phyloP scores from a whole-genome alignment of 345 rosid genomes.

The Salix dunnii region DNA sequence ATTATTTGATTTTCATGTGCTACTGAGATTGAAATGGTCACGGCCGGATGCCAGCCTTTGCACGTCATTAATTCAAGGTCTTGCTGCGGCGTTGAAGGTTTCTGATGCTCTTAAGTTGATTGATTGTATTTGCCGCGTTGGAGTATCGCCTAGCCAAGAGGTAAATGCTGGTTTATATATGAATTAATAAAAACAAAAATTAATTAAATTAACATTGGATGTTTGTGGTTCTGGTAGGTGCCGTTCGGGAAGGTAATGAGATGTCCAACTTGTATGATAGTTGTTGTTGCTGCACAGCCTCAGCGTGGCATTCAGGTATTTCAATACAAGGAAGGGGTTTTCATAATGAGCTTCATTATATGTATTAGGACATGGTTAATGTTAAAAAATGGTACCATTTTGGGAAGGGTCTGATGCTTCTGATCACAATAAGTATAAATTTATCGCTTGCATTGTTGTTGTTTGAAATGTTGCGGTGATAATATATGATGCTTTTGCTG shows the following conservation, averaged over 20 bases:
- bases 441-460: neutral
- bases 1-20: constrained; percentile 27
- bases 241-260: constrained; percentile 92
- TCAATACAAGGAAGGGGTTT: neutral
- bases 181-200: no score
- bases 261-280: constrained; percentile 80
- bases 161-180: constrained; percentile 19
- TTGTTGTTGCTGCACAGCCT: constrained; percentile 84
- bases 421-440: no score
- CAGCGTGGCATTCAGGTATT: constrained; percentile 86
- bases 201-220: no score
- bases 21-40: constrained; percentile 76
- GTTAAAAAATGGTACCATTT: neutral
- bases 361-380: neutral
- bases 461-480: neutral
- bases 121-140: constrained; percentile 68
- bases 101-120: constrained; percentile 77
- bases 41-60: constrained; percentile 72
- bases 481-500: constrained; percentile 10
- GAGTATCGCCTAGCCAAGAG: constrained; percentile 84
- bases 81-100: constrained; percentile 73
- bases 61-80: constrained; percentile 55
- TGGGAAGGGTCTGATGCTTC: no score
- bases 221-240: constrained; percentile 44
- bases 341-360: neutral